Evolutionary conservation across 164 flowering plant species (phyloP), one percentile per base, ranked within the genome.

Genomic region (Liquidambar formosana): DNA sequence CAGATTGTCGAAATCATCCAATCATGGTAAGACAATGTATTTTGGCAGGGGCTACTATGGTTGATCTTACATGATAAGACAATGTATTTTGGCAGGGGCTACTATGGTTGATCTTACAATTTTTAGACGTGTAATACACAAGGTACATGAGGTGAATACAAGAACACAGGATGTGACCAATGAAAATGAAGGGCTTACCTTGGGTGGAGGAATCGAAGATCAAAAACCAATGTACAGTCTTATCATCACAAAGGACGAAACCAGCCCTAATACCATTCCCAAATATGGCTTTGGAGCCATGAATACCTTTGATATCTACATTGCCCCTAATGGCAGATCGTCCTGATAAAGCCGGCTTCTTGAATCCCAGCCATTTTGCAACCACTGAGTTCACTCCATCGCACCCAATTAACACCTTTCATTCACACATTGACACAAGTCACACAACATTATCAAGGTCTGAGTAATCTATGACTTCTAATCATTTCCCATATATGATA

Each of bases 301-400:
- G 91, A 38, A 67, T 68, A 1, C 67, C 73, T 15, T 57, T 57
- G 67, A 70, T 80, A 51, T 68, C 61, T 45, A 70, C 76, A 28
- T 47, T 18, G 18, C 85, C 91, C 56, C 93, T 73, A 14, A 81
- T 58, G 1, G 84, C 76, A 3, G 77, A 73, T 63, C 89, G 76
- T 38, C 85, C 83, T 0, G 76, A 25, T 14, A 28, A 72, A 48
- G 67, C 61, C 14, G 87, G 83, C 60, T 66, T 74, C 48, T 71
- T 60, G 23, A 89, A 71, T 18, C 88, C 88, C 51, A 86, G 63
- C 84, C 83, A 82, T 46, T 74, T 75, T 15, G 79, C 83, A 22
- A 84, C 86, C 28, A 72, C 64, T 26, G 88, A 84, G 53, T 82
- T 82, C 59, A 86, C 84, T 41, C 88, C 90, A n/a, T n/a, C n/a